Base-by-base conservation (phyloP, 2,329 filamentous ascomycete species). In the Apiospora rasikravindrae region DNA sequence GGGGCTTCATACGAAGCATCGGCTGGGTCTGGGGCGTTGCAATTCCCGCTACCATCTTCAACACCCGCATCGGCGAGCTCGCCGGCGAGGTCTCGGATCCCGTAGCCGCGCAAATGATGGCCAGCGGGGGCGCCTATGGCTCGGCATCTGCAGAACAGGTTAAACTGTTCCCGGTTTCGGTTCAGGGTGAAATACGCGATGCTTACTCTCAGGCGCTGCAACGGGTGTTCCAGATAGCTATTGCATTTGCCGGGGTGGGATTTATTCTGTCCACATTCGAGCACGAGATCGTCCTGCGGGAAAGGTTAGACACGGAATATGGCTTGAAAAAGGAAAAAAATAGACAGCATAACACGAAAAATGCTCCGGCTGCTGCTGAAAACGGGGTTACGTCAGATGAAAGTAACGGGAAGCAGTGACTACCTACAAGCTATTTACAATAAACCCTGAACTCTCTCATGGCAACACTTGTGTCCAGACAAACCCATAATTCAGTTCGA, bases 21-120 rank as follows among this genome's bases (percentile, higher is more conserved):
- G 84, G 84, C 0, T 78, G 80, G 44, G 80, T 83, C 37, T 79
- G 85, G 70, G 84, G 84, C n/a, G 80, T 86, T 0, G 79, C 82
- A 0, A 79, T 86, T 40, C 80, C 81, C 5, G 80, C 80, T 0
- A 77, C 80, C 2, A 80, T 84, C 49, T 84, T 85, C 74, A 76
- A 78, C 45, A 76, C 69, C 47, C 71, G 73, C 16, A 71, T 70
- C 40, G 57, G 75, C 4, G 71, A 73, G 4, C n/a, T 57, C 14
- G 26, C n/a, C 6, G 3, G 19, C 51, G 26, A 13, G 6, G 26
- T 33, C 19, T 24, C n/a, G 51, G 74, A 75, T 33, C 19, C 69
- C 1, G 61, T 66, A 14, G 74, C 72, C 2, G 70, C 72, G 42
- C 66, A 47, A 5, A 33, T 45, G 45, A 64, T 77, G 6, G 69